These are phyloP conservation scores for Kodamaea fungicola DNA, from an alignment of 1,139 yeast genomes.

Conservation along the genomic window DNA sequence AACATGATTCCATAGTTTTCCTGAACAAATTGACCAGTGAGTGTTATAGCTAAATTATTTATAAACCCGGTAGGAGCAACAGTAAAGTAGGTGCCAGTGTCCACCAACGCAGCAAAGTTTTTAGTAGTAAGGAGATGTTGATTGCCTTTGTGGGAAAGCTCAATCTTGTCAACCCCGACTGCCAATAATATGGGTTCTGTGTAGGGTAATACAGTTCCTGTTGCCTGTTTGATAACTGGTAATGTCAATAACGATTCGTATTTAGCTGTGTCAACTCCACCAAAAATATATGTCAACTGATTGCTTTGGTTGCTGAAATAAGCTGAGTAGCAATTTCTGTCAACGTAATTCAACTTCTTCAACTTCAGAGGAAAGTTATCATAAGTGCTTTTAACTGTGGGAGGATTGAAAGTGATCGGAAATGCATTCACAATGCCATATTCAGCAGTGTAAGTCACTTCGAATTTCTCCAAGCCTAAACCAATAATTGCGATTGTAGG, in stretches of 20 bases:
- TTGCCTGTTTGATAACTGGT: slow-evolving; percentile 4
- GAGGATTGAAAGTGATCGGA: slow-evolving; percentile 2
- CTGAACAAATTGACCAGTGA: not conserved
- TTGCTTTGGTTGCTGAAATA: slow-evolving; percentile 12
- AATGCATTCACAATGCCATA: slow-evolving; percentile 7
- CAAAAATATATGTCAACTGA: slow-evolving; percentile 23
- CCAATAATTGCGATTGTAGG: slow-evolving; percentile 16
- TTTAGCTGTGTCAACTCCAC: slow-evolving; percentile 28
- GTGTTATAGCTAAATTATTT: slow-evolving; percentile 1
- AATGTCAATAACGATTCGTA: slow-evolving; percentile 16
- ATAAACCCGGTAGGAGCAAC: slow-evolving; percentile 3
- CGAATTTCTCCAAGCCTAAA: slow-evolving; percentile 12
- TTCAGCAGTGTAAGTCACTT: slow-evolving; percentile 6
- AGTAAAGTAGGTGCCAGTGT: slow-evolving; percentile 5
- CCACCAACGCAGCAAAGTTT: slow-evolving; percentile 5
- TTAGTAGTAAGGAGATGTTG: slow-evolving; percentile 3
- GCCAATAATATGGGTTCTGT: slow-evolving; percentile 4
- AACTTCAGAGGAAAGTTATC: slow-evolving; percentile 18
- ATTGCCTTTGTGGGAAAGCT: slow-evolving; percentile 1
- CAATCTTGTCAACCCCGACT: slow-evolving; percentile 5
- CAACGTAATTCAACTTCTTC: slow-evolving; percentile 16
- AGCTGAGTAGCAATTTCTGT: slow-evolving; percentile 18
- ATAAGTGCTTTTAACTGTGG: slow-evolving; percentile 1
- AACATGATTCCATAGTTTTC: not conserved
- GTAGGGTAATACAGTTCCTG: slow-evolving; percentile 3